These are phyloP conservation scores for Verticillium tricorpus DNA, from an alignment of 2,329 filamentous ascomycete species.

Conservation along the genomic window DNA sequence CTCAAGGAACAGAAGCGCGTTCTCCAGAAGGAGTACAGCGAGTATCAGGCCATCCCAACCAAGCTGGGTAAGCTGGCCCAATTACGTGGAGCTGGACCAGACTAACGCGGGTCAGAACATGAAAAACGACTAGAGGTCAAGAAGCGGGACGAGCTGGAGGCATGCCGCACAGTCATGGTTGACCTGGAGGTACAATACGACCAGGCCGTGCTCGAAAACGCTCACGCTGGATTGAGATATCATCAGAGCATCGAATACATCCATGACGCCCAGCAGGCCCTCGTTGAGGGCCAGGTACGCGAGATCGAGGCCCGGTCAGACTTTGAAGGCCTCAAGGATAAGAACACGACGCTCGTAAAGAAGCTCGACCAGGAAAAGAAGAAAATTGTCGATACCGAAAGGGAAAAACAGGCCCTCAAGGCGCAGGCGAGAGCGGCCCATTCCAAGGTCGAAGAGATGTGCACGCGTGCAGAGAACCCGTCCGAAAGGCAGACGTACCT, in stretches of 20 bases:
- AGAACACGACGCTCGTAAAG: constrained; percentile 56
- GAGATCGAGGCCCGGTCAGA: constrained; percentile 83
- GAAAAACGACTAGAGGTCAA: constrained; percentile 25
- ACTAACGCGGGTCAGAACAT: constrained; percentile 14
- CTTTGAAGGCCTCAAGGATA: constrained; percentile 59
- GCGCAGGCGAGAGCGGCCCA: constrained; percentile 29
- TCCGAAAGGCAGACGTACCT: constrained; percentile 31
- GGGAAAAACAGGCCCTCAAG: constrained; percentile 29
- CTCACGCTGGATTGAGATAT: constrained; percentile 45
- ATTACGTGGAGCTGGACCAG: neutral
- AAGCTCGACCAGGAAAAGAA: constrained; percentile 42
- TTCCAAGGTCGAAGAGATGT: constrained; percentile 32
- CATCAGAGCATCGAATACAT: constrained; percentile 60
- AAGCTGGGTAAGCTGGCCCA: constrained; percentile 57
- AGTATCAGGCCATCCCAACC: constrained; percentile 63
- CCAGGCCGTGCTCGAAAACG: constrained; percentile 49
- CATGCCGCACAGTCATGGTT: constrained; percentile 38
- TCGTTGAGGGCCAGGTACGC: constrained; percentile 66
- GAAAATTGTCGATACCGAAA: constrained; percentile 22
- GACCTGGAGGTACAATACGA: constrained; percentile 53
- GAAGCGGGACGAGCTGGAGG: constrained; percentile 36
- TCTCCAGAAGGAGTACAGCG: constrained; percentile 61
- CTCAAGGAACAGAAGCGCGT: constrained; percentile 60
- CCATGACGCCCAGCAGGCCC: constrained; percentile 54
- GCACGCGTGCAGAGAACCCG: constrained; percentile 30